Percentiles rank a stretch among this genome's conserved stretches.
phyloP scores from a whole-genome alignment of 2,329 filamentous ascomycete genomes.

The Apiospora kogelbergensis region DNA sequence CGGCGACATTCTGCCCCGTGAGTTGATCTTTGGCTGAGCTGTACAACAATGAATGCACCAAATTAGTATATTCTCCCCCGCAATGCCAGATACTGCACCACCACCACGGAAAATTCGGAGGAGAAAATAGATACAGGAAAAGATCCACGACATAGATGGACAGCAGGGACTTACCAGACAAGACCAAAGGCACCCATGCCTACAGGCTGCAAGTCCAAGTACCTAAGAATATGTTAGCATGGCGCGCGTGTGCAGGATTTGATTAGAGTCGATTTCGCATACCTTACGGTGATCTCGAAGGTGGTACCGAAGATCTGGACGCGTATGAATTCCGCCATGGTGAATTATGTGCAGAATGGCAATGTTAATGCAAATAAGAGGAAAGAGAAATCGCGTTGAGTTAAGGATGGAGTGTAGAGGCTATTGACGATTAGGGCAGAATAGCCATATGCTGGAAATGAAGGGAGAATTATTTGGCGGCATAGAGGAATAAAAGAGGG shows the following conservation, averaged over 20 bases:
- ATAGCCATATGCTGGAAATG: neutral
- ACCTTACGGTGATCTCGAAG: conserved; percentile 99
- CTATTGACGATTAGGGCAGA: neutral
- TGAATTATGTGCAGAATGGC: conserved; percentile 34
- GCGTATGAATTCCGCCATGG: conserved; percentile 98
- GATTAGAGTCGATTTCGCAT: conserved; percentile 29
- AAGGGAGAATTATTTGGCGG: neutral
- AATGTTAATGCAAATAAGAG: neutral
- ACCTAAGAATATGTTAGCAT: conserved; percentile 54
- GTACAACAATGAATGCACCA: conserved; percentile 17
- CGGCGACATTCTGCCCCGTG: conserved; percentile 92
- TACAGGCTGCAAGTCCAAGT: conserved; percentile 96
- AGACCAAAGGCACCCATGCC: conserved; percentile 99
- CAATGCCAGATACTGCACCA: too few species aligned
- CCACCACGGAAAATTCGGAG: too few species aligned
- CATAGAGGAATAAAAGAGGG: neutral
- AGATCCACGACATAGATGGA: conserved; percentile 14
- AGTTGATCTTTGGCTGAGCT: conserved; percentile 98
- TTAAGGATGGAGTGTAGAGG: neutral
- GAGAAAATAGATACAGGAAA: conserved; percentile 2
- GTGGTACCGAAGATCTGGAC: conserved; percentile 99
- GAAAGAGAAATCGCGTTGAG: neutral
- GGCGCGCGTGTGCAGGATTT: neutral
- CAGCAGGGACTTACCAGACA: conserved; percentile 72
- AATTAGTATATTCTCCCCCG: neutral